Percentiles rank a stretch among this genome's conserved stretches.
phyloP scores from a whole-genome alignment of 2,329 filamentous ascomycete genomes.

The Elsinoe batatas region DNA sequence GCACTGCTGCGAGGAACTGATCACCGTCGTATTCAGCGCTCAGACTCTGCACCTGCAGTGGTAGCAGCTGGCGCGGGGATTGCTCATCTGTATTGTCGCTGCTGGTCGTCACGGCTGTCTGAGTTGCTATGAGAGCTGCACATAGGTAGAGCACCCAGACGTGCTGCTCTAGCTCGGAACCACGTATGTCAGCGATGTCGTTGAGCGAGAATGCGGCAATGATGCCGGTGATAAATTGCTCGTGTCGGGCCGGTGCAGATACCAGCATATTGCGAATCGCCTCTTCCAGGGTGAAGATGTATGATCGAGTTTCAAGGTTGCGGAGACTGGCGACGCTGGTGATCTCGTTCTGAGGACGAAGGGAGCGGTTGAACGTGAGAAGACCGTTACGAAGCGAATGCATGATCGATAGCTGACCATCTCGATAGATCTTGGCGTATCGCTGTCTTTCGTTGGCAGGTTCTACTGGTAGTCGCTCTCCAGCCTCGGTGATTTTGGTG shows the following conservation, averaged over 20 bases:
- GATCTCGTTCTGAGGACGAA: slow-evolving; percentile 1
- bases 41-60: slow-evolving; percentile 14
- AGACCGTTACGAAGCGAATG: slow-evolving; percentile 22
- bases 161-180: slow-evolving; percentile 29
- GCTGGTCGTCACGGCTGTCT: background rate
- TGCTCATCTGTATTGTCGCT: background rate
- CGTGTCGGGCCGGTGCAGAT: slow-evolving; percentile 29
- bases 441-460: slow-evolving; percentile 31
- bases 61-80: background rate
- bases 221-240: slow-evolving; percentile 25
- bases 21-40: slow-evolving; percentile 18
- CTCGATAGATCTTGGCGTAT: slow-evolving; percentile 35
- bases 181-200: slow-evolving; percentile 23
- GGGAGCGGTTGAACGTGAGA: slow-evolving; percentile 21
- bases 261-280: slow-evolving; percentile 37
- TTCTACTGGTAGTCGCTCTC: slow-evolving; percentile 18
- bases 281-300: slow-evolving; percentile 24
- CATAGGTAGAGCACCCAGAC: slow-evolving; percentile 28
- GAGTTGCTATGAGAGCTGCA: slow-evolving; percentile 24
- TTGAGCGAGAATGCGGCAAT: slow-evolving; percentile 22
- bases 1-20: slow-evolving; percentile 5
- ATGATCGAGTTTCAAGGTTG: background rate
- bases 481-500: slow-evolving; percentile 22
- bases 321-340: slow-evolving; percentile 4
- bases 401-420: slow-evolving; percentile 30